These are phyloP conservation scores for Pachysolen tannophilus DNA, from an alignment of 805 yeast genomes.

Conservation along the genomic window DNA sequence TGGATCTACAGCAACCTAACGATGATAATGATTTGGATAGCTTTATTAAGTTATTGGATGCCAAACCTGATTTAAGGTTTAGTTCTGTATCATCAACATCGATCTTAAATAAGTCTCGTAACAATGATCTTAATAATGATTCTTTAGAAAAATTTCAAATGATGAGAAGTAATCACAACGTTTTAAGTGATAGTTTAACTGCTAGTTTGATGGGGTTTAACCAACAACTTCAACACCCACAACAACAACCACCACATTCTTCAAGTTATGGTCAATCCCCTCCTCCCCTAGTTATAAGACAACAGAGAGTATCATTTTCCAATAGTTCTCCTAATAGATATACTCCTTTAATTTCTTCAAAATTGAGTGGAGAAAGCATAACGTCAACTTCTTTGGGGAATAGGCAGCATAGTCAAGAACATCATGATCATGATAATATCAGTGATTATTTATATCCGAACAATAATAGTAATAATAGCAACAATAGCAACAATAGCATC, in stretches of 20 bases:
- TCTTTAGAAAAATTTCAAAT: slow-evolving; percentile 11
- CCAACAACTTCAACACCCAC: not conserved
- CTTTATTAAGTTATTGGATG: slow-evolving; percentile 26
- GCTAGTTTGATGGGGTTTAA: slow-evolving; percentile 9
- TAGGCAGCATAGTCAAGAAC: not conserved
- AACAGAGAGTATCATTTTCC: slow-evolving; percentile 2
- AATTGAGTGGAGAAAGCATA: not conserved
- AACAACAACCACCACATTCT: not conserved
- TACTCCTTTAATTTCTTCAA: not conserved
- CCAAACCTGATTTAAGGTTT: slow-evolving; percentile 27
- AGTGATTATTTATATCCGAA: no score
- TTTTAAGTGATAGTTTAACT: slow-evolving; percentile 11
- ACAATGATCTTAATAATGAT: no score
- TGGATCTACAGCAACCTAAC: not conserved
- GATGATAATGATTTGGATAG: slow-evolving; percentile 25
- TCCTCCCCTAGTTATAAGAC: slow-evolving; percentile 2
- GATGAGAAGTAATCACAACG: slow-evolving; percentile 10
- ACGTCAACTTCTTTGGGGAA: not conserved
- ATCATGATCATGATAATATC: not conserved
- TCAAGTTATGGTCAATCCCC: not conserved
- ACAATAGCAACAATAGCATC: no score
- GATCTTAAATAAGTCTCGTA: slow-evolving; percentile 6
- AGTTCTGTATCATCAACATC: slow-evolving; percentile 21
- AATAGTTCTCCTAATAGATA: slow-evolving; percentile 6
- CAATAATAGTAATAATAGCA: no score